Percentiles rank a stretch among this genome's conserved stretches.
Conservation (phyloP, 2,329 filamentous ascomycete species). For the Venturia asperata region DNA sequence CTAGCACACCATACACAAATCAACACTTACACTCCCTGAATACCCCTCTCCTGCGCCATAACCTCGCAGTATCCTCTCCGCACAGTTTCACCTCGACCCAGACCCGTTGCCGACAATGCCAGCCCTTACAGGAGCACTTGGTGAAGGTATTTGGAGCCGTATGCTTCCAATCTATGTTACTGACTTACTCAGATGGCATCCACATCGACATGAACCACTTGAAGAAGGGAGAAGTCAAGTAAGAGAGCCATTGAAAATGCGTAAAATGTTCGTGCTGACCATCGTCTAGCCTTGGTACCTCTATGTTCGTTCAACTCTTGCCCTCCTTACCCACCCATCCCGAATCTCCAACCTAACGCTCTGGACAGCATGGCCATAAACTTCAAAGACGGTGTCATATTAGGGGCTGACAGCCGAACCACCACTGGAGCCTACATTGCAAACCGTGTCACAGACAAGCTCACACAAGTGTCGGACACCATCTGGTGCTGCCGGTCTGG, state of each 20-base stretch:
- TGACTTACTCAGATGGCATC: conserved; percentile 72
- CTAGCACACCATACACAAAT: not conserved
- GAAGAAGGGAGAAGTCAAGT: conserved; percentile 99
- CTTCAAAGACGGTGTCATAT: conserved; percentile 96
- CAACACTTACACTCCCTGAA: not conserved
- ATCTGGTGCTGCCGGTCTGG: conserved; percentile 99
- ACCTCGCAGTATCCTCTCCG: not conserved
- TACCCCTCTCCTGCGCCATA: not conserved
- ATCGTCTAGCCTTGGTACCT: conserved; percentile 75
- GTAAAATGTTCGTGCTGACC: not conserved
- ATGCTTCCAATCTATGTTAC: not conserved
- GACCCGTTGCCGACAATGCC: not conserved
- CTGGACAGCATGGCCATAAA: conserved; percentile 85
- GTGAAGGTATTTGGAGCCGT: not conserved
- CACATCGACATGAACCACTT: conserved; percentile 98
- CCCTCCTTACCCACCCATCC: conserved; percentile 26
- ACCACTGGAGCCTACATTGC: conserved; percentile 98
- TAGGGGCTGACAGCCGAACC: conserved; percentile 95
- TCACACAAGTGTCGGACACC: conserved; percentile 95
- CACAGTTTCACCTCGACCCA: not conserved
- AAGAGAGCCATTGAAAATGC: conserved; percentile 37
- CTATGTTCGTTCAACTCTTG: conserved; percentile 61
- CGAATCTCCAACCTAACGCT: conserved; percentile 1
- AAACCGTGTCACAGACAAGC: conserved; percentile 98
- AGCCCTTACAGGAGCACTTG: conserved; percentile 6